Evolutionary conservation across 768 basidiomycete species (phyloP).

Genomic region (Tylopilus sp.): DNA sequence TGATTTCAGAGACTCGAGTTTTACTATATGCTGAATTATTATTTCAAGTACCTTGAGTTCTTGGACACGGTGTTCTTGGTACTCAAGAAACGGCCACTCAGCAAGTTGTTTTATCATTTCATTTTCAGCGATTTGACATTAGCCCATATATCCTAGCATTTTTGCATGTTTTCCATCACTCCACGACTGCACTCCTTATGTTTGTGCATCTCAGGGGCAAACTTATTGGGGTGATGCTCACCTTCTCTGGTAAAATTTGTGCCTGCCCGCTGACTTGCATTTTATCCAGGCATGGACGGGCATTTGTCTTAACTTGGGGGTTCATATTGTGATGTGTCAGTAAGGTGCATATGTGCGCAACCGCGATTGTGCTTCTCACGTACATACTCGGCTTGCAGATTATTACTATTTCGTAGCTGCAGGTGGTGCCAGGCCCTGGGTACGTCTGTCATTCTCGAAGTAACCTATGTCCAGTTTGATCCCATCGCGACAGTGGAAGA

Average conservation of each 20-base stretch:
- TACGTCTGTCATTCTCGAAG: slow-evolving; percentile 1
- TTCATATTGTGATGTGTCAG: slow-evolving; percentile 97
- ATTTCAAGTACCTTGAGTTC: slow-evolving; percentile 94
- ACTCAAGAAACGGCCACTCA: slow-evolving; percentile 94
- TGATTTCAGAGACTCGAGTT: slow-evolving; percentile 72
- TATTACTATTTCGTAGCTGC: slow-evolving; percentile 99
- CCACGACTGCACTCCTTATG: slow-evolving; percentile 89
- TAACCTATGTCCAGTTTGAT: background rate
- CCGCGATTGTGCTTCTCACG: background rate
- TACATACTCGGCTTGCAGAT: slow-evolving; percentile 46
- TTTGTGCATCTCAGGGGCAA: slow-evolving; percentile 87
- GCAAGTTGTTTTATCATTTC: slow-evolving; percentile 41
- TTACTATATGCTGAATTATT: slow-evolving; percentile 97
- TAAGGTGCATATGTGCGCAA: slow-evolving; percentile 37
- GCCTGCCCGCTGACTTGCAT: background rate
- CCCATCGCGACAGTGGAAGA: slow-evolving; percentile 22
- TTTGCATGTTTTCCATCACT: slow-evolving; percentile 96
- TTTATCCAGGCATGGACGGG: slow-evolving; percentile 78
- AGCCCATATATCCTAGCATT: slow-evolving; percentile 55
- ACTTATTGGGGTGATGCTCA: slow-evolving; percentile 67
- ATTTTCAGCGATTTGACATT: background rate
- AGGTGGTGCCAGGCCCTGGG: slow-evolving; percentile 40
- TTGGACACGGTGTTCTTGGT: slow-evolving; percentile 94
- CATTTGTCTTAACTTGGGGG: slow-evolving; percentile 80
- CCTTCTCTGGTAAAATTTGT: background rate